Base-by-base conservation (phyloP, 2,329 filamentous ascomycete genomes). In the Colletotrichum cereale region DNA sequence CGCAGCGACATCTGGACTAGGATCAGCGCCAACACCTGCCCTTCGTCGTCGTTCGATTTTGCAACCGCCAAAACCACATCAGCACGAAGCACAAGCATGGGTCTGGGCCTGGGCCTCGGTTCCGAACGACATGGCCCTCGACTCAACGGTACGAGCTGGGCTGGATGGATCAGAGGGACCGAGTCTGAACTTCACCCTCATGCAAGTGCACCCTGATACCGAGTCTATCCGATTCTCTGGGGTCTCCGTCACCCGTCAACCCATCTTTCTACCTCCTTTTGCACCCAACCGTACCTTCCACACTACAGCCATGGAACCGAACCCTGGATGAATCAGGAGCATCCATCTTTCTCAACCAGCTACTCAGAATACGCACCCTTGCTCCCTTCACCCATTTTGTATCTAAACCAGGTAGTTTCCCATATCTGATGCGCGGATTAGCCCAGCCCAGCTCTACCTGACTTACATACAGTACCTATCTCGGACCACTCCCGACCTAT, bases 351-450 rank as follows among this genome's bases (percentile, higher is more conserved):
- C 47, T 11, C 6, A 21, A 42, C 16, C 57, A 62, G 57, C 48
- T 67, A 67, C 56, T 29, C 52, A 52, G 50, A 57, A 62, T 64
- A 67, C 44, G 18, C 55, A 67, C 62, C 53, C 62, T 69, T 56
- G n/a, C 36, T 24, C 61, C 61, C 57, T 31, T 61, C 52, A 36
- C 36, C 38, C n/a, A n/a, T n/a, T n/a, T 11, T 24, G 21, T 24
- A 50, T 18, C 3, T 24, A n/a, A 6, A 12, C n/a, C 14, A 11
- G 47, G 48, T 21, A 10, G 6, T 26, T n/a, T 21, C 29, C 16
- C 50, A 24, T n/a, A 29, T 31, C 34, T 61, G 40, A 56, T 62
- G 55, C 55, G 24, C 40, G 38, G 36, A 61, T 38, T 26, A 55
- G 53, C 50, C 48, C 47, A 55, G 26, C 12, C 29, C 14, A n/a